phyloP scores from a whole-genome alignment of 2,329 filamentous ascomycete genomes.

The Penicillium hesseltinei region DNA sequence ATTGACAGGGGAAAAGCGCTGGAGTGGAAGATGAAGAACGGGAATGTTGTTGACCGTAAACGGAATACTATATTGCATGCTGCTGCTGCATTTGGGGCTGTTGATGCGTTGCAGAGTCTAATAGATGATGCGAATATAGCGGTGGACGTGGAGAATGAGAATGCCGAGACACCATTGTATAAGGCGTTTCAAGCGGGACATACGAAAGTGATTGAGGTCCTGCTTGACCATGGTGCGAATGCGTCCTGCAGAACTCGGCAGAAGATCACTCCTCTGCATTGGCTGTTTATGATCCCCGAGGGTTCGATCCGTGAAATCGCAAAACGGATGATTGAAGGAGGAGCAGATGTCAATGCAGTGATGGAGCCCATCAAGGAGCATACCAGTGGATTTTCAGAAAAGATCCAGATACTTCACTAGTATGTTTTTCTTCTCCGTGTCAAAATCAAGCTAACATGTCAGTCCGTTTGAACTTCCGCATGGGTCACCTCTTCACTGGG shows the following conservation, averaged over 20 bases:
- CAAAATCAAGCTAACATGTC: conserved; percentile 1
- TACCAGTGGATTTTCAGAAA: conserved; percentile 19
- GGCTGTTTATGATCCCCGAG: conserved; percentile 26
- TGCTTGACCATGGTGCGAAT: conserved; percentile 25
- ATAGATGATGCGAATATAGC: conserved; percentile 15
- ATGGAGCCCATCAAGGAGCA: conserved; percentile 20
- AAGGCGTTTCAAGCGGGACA: conserved; percentile 32
- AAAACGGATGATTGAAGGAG: conserved; percentile 19
- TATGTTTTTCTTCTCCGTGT: conserved; percentile 9
- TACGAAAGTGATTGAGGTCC: conserved; percentile 20
- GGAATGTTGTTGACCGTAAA: conserved; percentile 20
- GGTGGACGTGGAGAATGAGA: conserved; percentile 26
- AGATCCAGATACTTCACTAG: conserved; percentile 28
- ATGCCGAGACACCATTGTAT: conserved; percentile 28
- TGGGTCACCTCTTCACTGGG: conserved; percentile 31
- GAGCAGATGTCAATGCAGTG: conserved; percentile 23
- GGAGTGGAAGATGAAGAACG: conserved; percentile 12
- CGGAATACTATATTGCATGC: conserved; percentile 29
- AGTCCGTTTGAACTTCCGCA: conserved; percentile 31
- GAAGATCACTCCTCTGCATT: conserved; percentile 26
- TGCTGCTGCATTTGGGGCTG: conserved; percentile 22
- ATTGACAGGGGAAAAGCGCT: conserved; percentile 6
- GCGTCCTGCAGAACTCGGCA: conserved; percentile 18
- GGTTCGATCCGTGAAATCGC: conserved; percentile 15
- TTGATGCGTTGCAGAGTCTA: conserved; percentile 15